A percentile compares a stretch with the other conserved stretches of the same genome.
These are phyloP conservation scores for Solanum hybrid DNA, from an alignment of 305 asterid genomes.

Conservation along the genomic window DNA sequence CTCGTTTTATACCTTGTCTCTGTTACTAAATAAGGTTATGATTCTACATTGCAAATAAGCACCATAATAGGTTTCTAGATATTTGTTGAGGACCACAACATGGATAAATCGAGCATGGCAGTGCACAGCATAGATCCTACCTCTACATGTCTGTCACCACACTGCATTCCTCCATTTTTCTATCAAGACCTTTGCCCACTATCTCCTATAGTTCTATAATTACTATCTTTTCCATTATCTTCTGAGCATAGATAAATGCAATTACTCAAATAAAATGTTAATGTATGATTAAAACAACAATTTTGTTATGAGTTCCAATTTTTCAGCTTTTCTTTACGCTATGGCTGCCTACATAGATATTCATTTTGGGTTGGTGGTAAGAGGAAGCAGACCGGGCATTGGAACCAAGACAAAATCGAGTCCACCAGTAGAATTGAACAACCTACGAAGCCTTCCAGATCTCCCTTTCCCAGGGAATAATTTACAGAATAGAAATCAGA, in stretches of 20 bases:
- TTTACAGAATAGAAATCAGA: background rate
- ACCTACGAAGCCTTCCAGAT: background rate
- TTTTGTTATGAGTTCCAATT: background rate
- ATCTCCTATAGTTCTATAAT: background rate
- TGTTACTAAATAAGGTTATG: background rate
- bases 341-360: background rate
- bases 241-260: background rate
- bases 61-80: background rate
- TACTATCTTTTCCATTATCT: background rate
- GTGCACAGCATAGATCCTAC: background rate
- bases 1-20: background rate
- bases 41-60: background rate
- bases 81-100: background rate
- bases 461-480: background rate
- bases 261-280: background rate
- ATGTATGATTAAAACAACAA: background rate
- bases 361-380: background rate
- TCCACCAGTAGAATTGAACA: background rate
- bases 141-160: background rate
- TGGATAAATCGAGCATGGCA: background rate
- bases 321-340: background rate
- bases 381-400: background rate
- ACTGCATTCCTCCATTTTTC: background rate
- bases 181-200: background rate
- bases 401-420: background rate